Evolutionary conservation across 176 grass and related monocot genomes (phyloP).

Genomic region (Oryza longistaminata): DNA sequence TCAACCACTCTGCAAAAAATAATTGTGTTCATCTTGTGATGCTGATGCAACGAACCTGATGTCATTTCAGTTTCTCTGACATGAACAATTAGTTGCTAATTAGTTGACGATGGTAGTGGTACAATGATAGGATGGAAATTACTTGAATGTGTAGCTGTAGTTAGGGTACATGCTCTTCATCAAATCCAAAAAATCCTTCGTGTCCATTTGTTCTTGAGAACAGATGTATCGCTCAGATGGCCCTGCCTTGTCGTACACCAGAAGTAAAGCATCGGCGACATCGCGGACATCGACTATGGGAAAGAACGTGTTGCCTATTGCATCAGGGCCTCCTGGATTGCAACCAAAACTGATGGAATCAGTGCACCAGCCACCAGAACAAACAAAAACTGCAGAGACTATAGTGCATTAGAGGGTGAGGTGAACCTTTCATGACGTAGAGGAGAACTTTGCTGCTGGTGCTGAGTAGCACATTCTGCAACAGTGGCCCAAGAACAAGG

Average conservation of each 20-base stretch:
- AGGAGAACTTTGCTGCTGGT: too few species aligned
- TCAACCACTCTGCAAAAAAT: constrained; percentile 17
- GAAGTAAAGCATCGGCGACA: constrained; percentile 36
- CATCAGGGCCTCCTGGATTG: constrained; percentile 40
- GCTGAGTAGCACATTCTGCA: too few species aligned
- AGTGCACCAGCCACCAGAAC: not conserved
- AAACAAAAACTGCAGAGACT: not conserved
- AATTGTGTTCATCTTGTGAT: not conserved
- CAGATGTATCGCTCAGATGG: constrained; percentile 43
- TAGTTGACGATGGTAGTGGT: not conserved
- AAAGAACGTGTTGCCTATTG: constrained; percentile 18
- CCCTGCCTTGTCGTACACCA: constrained; percentile 31
- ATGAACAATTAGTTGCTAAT: not conserved
- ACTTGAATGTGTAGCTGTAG: constrained; percentile 48
- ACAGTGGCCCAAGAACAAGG: too few species aligned
- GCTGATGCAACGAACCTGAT: not conserved
- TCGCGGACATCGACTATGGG: constrained; percentile 42
- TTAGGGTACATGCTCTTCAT: constrained; percentile 49
- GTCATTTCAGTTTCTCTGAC: too few species aligned
- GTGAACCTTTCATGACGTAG: too few species aligned
- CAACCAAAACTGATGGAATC: not conserved
- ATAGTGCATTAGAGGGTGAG: too few species aligned
- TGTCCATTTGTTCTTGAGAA: constrained; percentile 8
- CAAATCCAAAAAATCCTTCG: constrained; percentile 1
- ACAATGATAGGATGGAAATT: not conserved